A percentile compares a stretch with the other conserved stretches of the same genome.
Evolutionary conservation across 1,284 basidiomycete species (phyloP).

Genomic region (Trametes pubescens): DNA sequence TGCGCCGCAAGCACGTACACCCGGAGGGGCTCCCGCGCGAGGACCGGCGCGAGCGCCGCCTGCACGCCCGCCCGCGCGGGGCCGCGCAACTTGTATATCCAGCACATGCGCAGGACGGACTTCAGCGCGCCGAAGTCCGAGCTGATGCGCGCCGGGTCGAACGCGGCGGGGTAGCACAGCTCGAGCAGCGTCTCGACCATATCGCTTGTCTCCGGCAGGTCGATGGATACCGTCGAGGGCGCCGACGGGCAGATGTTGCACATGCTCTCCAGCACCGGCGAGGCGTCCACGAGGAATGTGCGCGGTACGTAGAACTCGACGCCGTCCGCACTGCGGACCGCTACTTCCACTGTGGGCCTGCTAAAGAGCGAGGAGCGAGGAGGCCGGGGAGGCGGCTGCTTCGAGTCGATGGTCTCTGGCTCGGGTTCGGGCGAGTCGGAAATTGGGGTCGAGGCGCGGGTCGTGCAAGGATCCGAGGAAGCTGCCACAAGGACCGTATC

Average conservation of each 20-base stretch:
- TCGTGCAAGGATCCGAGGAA: too few species aligned
- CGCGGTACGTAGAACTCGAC: conserved; percentile 25
- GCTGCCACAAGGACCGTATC: too few species aligned
- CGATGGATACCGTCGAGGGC: background rate
- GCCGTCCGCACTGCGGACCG: conserved; percentile 21
- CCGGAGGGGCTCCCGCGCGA: background rate
- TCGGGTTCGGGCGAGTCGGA: too few species aligned
- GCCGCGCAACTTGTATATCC: background rate
- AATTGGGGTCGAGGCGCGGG: too few species aligned
- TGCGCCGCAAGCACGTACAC: background rate
- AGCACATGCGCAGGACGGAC: background rate
- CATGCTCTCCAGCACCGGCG: conserved; percentile 11
- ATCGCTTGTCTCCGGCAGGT: conserved; percentile 24
- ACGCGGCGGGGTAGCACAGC: conserved; percentile 41
- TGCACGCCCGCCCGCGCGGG: background rate
- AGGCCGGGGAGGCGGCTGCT: too few species aligned
- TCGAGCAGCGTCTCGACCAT: conserved; percentile 60
- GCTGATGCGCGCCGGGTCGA: background rate
- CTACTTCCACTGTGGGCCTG: conserved; percentile 14
- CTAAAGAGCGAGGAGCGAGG: background rate
- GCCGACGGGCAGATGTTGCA: background rate
- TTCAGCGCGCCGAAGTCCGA: conserved; percentile 4
- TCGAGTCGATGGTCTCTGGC: too few species aligned
- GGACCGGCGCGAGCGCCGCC: conserved; percentile 3
- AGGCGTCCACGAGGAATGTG: conserved; percentile 23